These are phyloP conservation scores for Oleoguttula mirabilis DNA, from an alignment of 495 filamentous ascomycete species.

Conservation along the genomic window DNA sequence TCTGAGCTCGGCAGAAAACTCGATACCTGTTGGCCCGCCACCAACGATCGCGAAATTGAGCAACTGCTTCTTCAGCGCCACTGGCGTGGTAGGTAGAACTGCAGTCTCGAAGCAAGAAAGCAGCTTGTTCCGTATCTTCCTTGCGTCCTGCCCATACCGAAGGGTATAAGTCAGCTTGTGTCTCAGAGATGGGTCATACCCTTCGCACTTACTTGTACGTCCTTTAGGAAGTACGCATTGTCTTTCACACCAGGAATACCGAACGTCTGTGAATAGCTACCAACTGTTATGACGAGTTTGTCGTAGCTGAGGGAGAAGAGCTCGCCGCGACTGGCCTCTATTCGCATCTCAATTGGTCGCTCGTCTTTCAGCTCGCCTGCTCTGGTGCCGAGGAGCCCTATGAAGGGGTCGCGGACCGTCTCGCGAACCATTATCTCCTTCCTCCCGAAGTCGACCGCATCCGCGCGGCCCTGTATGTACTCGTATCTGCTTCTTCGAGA, in stretches of 20 bases:
- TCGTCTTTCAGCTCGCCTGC: constrained; percentile 14
- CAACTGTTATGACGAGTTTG: constrained; percentile 71
- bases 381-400: constrained; percentile 20
- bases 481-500: constrained; percentile 42
- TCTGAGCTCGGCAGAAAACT: constrained; percentile 76
- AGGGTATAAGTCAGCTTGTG: too few species aligned
- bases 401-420: constrained; percentile 42
- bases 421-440: constrained; percentile 63
- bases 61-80: constrained; percentile 50
- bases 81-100: constrained; percentile 52
- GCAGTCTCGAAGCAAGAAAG: constrained; percentile 74
- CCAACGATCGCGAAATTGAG: constrained; percentile 84
- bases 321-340: constrained; percentile 38
- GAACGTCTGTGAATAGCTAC: constrained; percentile 74
- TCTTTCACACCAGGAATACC: constrained; percentile 67
- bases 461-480: constrained; percentile 72
- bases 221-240: constrained; percentile 78
- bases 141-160: constrained; percentile 69
- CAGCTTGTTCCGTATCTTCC: constrained; percentile 56
- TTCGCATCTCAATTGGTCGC: constrained; percentile 11
- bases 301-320: constrained; percentile 62
- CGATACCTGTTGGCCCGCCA: constrained; percentile 81
- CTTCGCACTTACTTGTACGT: too few species aligned
- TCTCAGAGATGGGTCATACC: too few species aligned
- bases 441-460: constrained; percentile 55